Evolutionary conservation across 352 stramenopile genomes (phyloP).

Genomic region (Pythium sp.): DNA sequence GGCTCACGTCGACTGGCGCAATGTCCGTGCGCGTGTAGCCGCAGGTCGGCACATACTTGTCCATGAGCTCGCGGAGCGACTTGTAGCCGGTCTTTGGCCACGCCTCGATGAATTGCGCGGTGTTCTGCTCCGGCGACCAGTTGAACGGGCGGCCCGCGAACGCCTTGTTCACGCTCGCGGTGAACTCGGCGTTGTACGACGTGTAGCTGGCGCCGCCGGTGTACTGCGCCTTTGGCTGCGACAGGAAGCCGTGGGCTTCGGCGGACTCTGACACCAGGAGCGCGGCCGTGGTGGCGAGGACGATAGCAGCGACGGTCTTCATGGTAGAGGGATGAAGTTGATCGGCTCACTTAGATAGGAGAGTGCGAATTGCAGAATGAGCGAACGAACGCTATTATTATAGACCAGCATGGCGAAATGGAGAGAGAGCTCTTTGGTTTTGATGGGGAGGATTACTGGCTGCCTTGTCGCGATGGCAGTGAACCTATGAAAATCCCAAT

Average conservation of each 20-base stretch:
- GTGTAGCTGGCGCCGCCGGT: constrained; percentile 11
- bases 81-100: constrained; percentile 13
- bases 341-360: background rate
- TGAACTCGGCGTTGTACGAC: constrained; percentile 22
- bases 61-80: constrained; percentile 21
- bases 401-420: background rate
- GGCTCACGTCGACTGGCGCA: constrained; percentile 18
- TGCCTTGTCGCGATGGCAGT: background rate
- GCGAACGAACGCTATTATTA: background rate
- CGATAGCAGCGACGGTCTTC: constrained; percentile 5
- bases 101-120: constrained; percentile 8
- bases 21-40: constrained; percentile 12
- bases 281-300: constrained; percentile 1
- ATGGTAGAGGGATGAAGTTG: background rate
- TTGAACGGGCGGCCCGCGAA: constrained; percentile 16
- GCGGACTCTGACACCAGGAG: background rate
- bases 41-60: constrained; percentile 20
- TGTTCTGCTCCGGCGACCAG: constrained; percentile 19
- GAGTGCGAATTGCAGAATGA: constrained; percentile 11
- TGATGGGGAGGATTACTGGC: background rate
- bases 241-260: constrained; percentile 10
- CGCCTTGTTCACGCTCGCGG: constrained; percentile 15
- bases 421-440: background rate
- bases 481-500: background rate
- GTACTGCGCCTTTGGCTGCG: constrained; percentile 16